A percentile compares a stretch with the other conserved stretches of the same genome.
Evolutionary conservation across 306 rosid species (phyloP).

Genomic region (Pyrus pyrifolia): DNA sequence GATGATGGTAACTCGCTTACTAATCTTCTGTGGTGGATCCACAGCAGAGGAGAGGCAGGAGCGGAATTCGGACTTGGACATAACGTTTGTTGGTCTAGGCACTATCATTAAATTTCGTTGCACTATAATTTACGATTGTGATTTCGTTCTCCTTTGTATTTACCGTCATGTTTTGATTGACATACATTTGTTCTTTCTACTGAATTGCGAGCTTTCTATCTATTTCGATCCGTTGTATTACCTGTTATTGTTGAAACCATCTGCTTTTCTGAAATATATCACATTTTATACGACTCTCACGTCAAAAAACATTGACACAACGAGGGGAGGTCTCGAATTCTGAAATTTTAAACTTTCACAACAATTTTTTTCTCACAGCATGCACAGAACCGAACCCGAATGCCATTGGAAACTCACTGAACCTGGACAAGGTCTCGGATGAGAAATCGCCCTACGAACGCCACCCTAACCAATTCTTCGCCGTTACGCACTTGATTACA

Average conservation of each 20-base stretch:
- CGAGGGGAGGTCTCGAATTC: background rate
- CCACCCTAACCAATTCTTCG: background rate
- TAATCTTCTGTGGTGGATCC: conserved; percentile 87
- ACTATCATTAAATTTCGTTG: conserved; percentile 23
- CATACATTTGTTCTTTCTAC: background rate
- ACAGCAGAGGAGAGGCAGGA: conserved; percentile 43
- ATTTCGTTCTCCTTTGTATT: background rate
- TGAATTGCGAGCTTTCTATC: background rate
- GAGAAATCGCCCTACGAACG: background rate
- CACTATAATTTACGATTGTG: background rate
- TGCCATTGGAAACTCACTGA: background rate
- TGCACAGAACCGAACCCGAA: background rate
- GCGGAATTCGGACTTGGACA: conserved; percentile 5
- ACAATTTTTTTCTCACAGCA: background rate
- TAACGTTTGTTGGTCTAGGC: conserved; percentile 29
- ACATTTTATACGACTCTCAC: background rate
- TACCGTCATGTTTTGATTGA: background rate
- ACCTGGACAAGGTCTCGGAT: background rate
- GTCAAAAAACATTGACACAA: background rate
- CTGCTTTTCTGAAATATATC: background rate
- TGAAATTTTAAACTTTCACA: background rate
- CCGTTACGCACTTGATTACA: background rate
- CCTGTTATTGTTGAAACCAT: background rate
- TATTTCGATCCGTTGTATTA: background rate
- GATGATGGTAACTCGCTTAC: conserved; percentile 76